These are phyloP conservation scores for Verticillium dahliae DNA, from an alignment of 2,329 filamentous ascomycete genomes.

Conservation along the genomic window DNA sequence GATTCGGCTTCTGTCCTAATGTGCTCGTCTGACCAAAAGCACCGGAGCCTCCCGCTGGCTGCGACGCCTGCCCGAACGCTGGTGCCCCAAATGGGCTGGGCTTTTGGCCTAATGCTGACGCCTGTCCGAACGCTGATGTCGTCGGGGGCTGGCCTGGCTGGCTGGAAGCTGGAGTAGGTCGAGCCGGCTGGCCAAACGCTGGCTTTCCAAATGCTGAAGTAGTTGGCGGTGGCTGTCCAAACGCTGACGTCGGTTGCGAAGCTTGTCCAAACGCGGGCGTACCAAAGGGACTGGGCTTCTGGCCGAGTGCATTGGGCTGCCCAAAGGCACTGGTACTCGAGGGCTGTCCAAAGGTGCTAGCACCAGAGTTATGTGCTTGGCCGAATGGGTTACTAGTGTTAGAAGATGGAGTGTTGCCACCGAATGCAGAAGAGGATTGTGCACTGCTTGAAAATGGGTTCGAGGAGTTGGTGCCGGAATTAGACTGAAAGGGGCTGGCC, in stretches of 20 bases:
- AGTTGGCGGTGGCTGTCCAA: slow-evolving; percentile 12
- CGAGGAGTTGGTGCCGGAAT: slow-evolving; percentile 5
- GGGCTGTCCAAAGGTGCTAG: slow-evolving; percentile 35
- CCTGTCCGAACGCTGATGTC: slow-evolving; percentile 26
- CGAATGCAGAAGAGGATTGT: slow-evolving; percentile 4
- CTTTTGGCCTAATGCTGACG: slow-evolving; percentile 25
- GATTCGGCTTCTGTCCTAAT: slow-evolving; percentile 29
- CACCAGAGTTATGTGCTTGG: slow-evolving; percentile 25
- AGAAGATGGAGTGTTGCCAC: background rate
- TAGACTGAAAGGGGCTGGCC: slow-evolving; percentile 13
- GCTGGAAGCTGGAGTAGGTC: slow-evolving; percentile 23
- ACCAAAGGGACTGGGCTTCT: slow-evolving; percentile 21
- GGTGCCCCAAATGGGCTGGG: slow-evolving; percentile 20
- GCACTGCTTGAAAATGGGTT: slow-evolving; percentile 8
- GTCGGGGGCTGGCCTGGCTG: slow-evolving; percentile 18
- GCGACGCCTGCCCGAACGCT: slow-evolving; percentile 13
- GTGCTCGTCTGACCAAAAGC: slow-evolving; percentile 31
- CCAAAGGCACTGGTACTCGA: slow-evolving; percentile 26
- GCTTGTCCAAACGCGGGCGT: slow-evolving; percentile 31
- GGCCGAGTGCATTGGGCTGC: slow-evolving; percentile 20
- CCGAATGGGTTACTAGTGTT: slow-evolving; percentile 32
- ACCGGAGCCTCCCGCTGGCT: slow-evolving; percentile 4
- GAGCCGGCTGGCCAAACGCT: slow-evolving; percentile 29
- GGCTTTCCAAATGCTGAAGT: slow-evolving; percentile 26
- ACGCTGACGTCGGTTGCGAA: slow-evolving; percentile 22